Evolutionary conservation across 2,329 filamentous ascomycete species (phyloP), one percentile per base, ranked within the genome.

Genomic region (Leptoxyphium fumago): DNA sequence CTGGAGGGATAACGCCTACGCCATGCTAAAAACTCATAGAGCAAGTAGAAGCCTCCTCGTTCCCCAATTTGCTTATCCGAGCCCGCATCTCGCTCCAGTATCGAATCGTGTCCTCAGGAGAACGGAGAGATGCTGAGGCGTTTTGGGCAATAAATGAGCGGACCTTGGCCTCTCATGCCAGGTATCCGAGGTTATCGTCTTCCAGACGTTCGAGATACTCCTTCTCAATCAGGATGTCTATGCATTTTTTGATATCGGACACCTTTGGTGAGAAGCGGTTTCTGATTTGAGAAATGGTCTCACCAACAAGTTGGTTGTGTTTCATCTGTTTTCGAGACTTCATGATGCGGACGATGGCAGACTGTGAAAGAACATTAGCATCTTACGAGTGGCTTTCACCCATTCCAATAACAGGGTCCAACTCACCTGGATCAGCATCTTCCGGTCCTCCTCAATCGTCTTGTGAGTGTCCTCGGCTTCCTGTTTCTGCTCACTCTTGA

Each of bases 271-370:
- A 80, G 65, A 98, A 98, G 36, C 91, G 84, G 38, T 79, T 80
- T 62, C 84, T 85, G 63, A 98, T 95, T 65, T 96, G 91, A 59
- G 81, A 82, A 63, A 98, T 96, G 18, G 88, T 93, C 67, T 98
- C 91, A 59, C 85, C 82, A 44, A 98, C 87, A 10, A 98, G 80
- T 60, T 91, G 83, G 48, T 82, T 80, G 67, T 98, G 89, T 77
- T 95, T 96, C 85, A 96, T 93, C 69, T 82, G 85, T 78, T 98
- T 96, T 48, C 91, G 82, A 2, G 89, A 93, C 72, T 98, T 98
- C 91, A 98, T 98, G 70, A 98, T 95, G 59, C 91, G 85, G 45
- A 98, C 91, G 63, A 98, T 96, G 18, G 89, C 88, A 49, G 91
- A 96, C 89, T 98, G 52, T 9, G 18, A 45, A 42, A 49, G 38